Conservation (phyloP, 148 eudicot genomes). For the Rhododendron ferrugineum region DNA sequence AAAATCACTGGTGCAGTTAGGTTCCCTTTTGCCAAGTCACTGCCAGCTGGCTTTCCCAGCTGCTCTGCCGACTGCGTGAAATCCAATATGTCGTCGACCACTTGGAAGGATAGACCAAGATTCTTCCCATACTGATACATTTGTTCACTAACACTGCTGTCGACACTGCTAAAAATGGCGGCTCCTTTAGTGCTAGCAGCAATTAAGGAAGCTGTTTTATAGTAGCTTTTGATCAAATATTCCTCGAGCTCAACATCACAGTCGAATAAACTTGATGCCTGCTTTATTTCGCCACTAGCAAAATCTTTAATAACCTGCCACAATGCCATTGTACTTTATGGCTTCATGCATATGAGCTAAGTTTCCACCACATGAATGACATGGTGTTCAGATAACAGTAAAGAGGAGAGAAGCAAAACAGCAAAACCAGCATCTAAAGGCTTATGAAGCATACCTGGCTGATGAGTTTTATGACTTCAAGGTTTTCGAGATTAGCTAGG, state of each 20-base stretch:
- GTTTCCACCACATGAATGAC: neutral
- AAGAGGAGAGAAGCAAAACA: neutral
- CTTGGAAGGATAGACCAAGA: conserved; percentile 85
- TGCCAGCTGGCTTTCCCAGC: conserved; percentile 87
- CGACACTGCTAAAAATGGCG: conserved; percentile 76
- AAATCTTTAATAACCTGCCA: conserved; percentile 93
- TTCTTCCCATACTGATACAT: conserved; percentile 89
- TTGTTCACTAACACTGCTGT: conserved; percentile 41
- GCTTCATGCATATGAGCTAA: neutral
- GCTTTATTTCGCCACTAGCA: conserved; percentile 95
- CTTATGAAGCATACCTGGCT: conserved; percentile 58
- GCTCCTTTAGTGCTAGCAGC: conserved; percentile 94
- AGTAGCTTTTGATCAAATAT: conserved; percentile 83
- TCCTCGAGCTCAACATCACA: conserved; percentile 75
- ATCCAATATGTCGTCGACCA: conserved; percentile 90
- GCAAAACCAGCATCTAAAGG: neutral
- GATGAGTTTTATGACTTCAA: conserved; percentile 91
- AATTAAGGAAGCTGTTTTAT: conserved; percentile 90
- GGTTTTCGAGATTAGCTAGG: conserved; percentile 89
- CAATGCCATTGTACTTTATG: neutral
- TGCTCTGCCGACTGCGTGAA: conserved; percentile 89
- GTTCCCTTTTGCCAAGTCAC: conserved; percentile 84
- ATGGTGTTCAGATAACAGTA: neutral
- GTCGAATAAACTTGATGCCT: conserved; percentile 83
- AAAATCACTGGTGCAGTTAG: conserved; percentile 86